Evolutionary conservation across 176 grass and related monocot species (phyloP).

Genomic region (Pontederia paniculata): DNA sequence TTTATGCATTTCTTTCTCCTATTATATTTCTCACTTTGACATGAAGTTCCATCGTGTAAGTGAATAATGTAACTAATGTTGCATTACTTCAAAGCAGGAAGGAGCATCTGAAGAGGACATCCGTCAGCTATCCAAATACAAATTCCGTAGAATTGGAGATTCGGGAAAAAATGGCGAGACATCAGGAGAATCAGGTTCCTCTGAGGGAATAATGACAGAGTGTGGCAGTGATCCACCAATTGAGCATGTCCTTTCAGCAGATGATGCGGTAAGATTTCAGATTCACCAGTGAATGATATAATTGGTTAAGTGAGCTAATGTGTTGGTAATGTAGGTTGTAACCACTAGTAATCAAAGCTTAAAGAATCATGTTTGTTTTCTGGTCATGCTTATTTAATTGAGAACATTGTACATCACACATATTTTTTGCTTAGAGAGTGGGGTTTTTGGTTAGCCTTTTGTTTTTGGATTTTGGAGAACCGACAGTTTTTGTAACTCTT

Average conservation of each 20-base stretch:
- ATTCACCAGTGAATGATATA: neutral
- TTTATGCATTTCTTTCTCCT: too few species aligned
- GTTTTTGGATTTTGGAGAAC: too few species aligned
- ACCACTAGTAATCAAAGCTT: neutral
- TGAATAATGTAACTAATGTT: conserved; percentile 1
- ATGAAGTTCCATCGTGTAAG: neutral
- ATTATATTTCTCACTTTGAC: neutral
- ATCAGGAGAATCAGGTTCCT: conserved; percentile 22
- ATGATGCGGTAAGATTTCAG: conserved; percentile 61
- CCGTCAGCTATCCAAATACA: conserved; percentile 57
- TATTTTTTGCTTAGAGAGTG: too few species aligned
- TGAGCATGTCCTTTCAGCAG: conserved; percentile 63
- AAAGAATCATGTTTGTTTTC: neutral
- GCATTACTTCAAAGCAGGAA: conserved; percentile 44
- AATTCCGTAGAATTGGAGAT: conserved; percentile 43
- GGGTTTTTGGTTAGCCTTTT: too few species aligned
- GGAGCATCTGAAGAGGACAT: conserved; percentile 86
- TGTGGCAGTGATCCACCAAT: conserved; percentile 54
- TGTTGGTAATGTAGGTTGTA: neutral
- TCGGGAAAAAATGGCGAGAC: conserved; percentile 52
- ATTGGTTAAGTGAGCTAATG: neutral
- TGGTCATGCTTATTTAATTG: too few species aligned
- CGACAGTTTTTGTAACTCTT: too few species aligned
- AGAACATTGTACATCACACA: too few species aligned
- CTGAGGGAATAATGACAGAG: conserved; percentile 64